A percentile compares a stretch with the other conserved stretches of the same genome.
Conservation (phyloP, 768 basidiomycete species). For the Coprinellus micaceus region DNA sequence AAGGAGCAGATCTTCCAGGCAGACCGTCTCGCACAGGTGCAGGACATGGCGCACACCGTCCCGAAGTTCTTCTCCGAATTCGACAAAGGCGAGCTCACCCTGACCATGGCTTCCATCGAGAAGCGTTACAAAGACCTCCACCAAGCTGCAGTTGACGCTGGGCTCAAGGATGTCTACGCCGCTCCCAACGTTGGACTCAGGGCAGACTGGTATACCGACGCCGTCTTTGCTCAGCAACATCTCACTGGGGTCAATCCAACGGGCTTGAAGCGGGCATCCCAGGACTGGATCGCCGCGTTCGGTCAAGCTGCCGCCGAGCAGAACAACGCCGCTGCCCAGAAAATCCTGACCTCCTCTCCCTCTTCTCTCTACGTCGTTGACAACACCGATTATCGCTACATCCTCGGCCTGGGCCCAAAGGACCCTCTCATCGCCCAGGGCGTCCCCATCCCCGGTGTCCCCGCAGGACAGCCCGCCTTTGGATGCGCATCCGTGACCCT, state of each 20-base stretch:
- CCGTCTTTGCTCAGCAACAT: slow-evolving; percentile 27
- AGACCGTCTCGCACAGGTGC: slow-evolving; percentile 12
- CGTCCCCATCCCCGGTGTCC: slow-evolving; percentile 1
- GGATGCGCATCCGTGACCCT: slow-evolving; percentile 27
- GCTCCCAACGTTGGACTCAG: slow-evolving; percentile 24
- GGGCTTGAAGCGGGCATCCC: background rate
- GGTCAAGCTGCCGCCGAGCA: slow-evolving; percentile 13
- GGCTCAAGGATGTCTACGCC: slow-evolving; percentile 19
- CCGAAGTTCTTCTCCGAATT: too few species aligned
- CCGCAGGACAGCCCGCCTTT: slow-evolving; percentile 16
- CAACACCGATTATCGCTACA: slow-evolving; percentile 22
- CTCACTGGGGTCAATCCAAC: slow-evolving; percentile 26
- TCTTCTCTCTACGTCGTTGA: slow-evolving; percentile 23
- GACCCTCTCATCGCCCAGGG: slow-evolving; percentile 5
- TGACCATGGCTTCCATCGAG: slow-evolving; percentile 18
- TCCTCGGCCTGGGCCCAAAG: slow-evolving; percentile 14
- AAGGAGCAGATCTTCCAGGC: slow-evolving; percentile 20
- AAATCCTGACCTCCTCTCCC: slow-evolving; percentile 11
- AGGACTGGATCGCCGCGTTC: slow-evolving; percentile 22
- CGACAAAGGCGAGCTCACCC: too few species aligned
- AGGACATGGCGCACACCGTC: slow-evolving; percentile 14
- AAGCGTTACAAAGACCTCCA: slow-evolving; percentile 12
- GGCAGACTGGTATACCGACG: slow-evolving; percentile 29
- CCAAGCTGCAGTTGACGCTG: slow-evolving; percentile 1
- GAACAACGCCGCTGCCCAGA: too few species aligned